Evolutionary conservation across 345 rosid species (phyloP).

Genomic region (Acer yangbiense): DNA sequence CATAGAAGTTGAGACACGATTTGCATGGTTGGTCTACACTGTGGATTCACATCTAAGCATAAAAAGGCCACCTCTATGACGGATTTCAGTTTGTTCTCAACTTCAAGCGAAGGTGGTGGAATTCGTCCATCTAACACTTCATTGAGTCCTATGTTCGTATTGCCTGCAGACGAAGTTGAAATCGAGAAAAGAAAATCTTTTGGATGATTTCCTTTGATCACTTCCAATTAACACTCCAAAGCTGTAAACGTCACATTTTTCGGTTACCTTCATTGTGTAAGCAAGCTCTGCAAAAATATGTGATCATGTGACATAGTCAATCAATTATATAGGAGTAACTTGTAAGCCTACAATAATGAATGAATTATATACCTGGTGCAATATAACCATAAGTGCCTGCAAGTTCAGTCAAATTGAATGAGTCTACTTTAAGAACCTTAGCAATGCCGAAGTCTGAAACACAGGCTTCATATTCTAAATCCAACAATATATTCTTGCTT

Average conservation of each 20-base stretch:
- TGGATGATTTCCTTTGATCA: conserved; percentile 22
- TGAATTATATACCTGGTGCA: conserved; percentile 31
- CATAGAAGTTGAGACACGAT: background rate
- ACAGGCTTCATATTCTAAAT: conserved; percentile 27
- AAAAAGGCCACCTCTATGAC: conserved; percentile 21
- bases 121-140: conserved; percentile 22
- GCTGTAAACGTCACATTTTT: conserved; percentile 26
- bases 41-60: conserved; percentile 35
- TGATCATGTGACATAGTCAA: too few species aligned
- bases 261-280: conserved; percentile 12
- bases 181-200: background rate
- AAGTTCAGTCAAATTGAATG: conserved; percentile 23
- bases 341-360: background rate
- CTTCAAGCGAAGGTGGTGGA: background rate
- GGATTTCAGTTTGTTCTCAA: conserved; percentile 9
- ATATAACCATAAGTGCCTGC: conserved; percentile 27
- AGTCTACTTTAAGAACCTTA: conserved; percentile 17
- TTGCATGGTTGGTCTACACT: conserved; percentile 37
- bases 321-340: background rate
- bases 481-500: conserved; percentile 27
- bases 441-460: conserved; percentile 25
- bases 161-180: background rate
- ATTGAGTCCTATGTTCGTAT: background rate
- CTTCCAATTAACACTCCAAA: conserved; percentile 27
- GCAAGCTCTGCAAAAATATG: conserved; percentile 28